Percentiles rank a stretch among this genome's conserved stretches.
Evolutionary conservation across 176 grass and related monocot species (phyloP).

Genomic region (Rhynchospora breviuscula): DNA sequence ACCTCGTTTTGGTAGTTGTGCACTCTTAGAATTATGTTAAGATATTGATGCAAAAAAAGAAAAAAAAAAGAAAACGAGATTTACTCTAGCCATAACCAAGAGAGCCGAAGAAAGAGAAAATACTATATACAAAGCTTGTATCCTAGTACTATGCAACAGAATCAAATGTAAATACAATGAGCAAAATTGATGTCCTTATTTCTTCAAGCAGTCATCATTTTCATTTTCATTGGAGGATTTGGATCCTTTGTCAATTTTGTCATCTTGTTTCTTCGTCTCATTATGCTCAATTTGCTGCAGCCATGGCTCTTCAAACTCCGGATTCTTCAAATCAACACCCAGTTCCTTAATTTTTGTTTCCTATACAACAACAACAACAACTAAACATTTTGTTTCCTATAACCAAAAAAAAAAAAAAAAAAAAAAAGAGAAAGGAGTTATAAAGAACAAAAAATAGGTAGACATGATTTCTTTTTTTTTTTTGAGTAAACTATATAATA

Average conservation of each 20-base stretch:
- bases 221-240: conserved; percentile 1
- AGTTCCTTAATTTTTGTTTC: conserved; percentile 23
- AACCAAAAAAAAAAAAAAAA: conserved; percentile 4
- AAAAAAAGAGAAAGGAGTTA: background rate
- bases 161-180: background rate
- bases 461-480: background rate
- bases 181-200: background rate
- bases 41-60: background rate
- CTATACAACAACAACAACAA: no score
- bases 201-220: conserved; percentile 3
- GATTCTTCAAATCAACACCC: conserved; percentile 20
- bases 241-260: background rate
- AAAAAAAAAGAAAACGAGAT: background rate
- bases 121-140: conserved; percentile 4
- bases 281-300: background rate
- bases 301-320: background rate
- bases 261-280: conserved; percentile 9
- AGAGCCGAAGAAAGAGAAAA: background rate
- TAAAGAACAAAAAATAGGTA: background rate
- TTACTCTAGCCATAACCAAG: background rate
- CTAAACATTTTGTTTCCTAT: conserved; percentile 19
- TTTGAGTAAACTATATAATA: background rate
- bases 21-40: background rate
- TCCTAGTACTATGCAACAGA: background rate
- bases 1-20: background rate